These are phyloP conservation scores for Saccharomycopsis lassenensis DNA, from an alignment of 805 yeast species.

Conservation along the genomic window DNA sequence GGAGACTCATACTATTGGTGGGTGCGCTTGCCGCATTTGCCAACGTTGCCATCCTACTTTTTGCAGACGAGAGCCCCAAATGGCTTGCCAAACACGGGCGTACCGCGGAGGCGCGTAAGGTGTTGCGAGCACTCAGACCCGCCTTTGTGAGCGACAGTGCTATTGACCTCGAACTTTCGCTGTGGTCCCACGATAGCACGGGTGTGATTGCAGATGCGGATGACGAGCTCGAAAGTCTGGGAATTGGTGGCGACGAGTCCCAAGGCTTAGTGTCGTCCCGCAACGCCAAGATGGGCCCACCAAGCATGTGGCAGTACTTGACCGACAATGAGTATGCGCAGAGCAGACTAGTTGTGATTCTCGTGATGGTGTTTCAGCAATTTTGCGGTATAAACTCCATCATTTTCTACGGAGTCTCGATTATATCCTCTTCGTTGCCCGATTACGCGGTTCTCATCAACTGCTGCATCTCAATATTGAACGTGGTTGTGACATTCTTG, in stretches of 20 bases:
- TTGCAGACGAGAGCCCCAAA: conserved; percentile 68
- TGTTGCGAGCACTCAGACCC: conserved; percentile 27
- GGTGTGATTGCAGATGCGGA: conserved; percentile 3
- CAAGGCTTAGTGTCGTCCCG: conserved; percentile 3
- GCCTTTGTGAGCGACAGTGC: conserved; percentile 20
- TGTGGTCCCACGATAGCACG: conserved; percentile 18
- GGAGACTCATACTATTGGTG: conserved; percentile 63
- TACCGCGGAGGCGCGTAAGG: conserved; percentile 31
- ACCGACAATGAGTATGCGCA: conserved; percentile 6
- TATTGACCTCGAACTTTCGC: conserved; percentile 21
- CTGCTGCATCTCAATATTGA: conserved; percentile 63
- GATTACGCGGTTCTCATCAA: conserved; percentile 56
- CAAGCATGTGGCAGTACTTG: conserved; percentile 6
- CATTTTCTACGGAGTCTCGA: conserved; percentile 85
- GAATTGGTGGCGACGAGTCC: background rate
- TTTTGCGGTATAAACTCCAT: conserved; percentile 89
- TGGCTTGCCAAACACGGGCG: conserved; percentile 55
- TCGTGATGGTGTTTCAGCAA: conserved; percentile 77
- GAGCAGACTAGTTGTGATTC: conserved; percentile 49
- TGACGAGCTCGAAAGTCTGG: background rate
- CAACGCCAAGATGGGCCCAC: too few species aligned
- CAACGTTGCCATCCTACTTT: conserved; percentile 34
- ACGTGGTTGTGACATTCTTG: conserved; percentile 60
- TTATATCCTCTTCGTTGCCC: conserved; percentile 65
- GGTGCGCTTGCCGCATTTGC: conserved; percentile 46